phyloP scores from a whole-genome alignment of 2,329 filamentous ascomycete genomes.

The Xylariomycetidae sp. region DNA sequence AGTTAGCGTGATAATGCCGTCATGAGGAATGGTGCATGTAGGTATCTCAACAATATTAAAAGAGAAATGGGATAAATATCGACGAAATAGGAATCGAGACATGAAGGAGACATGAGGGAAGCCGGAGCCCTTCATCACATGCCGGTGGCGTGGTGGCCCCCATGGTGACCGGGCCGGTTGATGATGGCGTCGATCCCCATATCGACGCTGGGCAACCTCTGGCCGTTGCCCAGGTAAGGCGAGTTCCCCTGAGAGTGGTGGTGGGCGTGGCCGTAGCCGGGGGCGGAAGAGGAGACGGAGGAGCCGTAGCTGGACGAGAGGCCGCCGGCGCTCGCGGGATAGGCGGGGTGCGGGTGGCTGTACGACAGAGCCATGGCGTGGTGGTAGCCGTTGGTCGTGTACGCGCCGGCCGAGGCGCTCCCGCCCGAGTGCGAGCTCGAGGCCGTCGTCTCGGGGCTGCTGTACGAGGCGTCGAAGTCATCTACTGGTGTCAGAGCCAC shows the following conservation, averaged over 20 bases:
- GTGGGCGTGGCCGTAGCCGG: constrained; percentile 28
- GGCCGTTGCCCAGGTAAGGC: constrained; percentile 42
- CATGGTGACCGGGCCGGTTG: constrained; percentile 41
- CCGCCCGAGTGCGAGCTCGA: constrained; percentile 40
- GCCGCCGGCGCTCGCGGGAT: constrained; percentile 22
- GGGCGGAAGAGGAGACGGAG: constrained; percentile 45
- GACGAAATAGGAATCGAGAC: constrained; percentile 3
- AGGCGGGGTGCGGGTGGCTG: too few relatives aligned
- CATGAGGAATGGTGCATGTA: too few relatives aligned
- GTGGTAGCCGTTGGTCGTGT: constrained; percentile 26
- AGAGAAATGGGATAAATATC: too few relatives aligned
- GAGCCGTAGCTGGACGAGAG: constrained; percentile 44
- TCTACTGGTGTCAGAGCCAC: constrained; percentile 55
- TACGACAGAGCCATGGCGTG: too few relatives aligned
- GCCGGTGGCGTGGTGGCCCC: too few relatives aligned
- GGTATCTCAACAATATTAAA: too few relatives aligned
- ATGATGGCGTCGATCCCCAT: constrained; percentile 60
- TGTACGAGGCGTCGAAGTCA: constrained; percentile 54
- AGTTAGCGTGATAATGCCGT: too few relatives aligned
- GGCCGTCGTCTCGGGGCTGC: constrained; percentile 47
- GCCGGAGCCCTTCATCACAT: too few relatives aligned
- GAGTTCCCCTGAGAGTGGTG: constrained; percentile 36
- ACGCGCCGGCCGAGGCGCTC: constrained; percentile 24
- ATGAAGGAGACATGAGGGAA: constrained; percentile 11
- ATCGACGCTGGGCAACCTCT: constrained; percentile 50